Evolutionary conservation across 805 yeast species (phyloP).

Genomic region (Tetrapisispora namnaoensis): DNA sequence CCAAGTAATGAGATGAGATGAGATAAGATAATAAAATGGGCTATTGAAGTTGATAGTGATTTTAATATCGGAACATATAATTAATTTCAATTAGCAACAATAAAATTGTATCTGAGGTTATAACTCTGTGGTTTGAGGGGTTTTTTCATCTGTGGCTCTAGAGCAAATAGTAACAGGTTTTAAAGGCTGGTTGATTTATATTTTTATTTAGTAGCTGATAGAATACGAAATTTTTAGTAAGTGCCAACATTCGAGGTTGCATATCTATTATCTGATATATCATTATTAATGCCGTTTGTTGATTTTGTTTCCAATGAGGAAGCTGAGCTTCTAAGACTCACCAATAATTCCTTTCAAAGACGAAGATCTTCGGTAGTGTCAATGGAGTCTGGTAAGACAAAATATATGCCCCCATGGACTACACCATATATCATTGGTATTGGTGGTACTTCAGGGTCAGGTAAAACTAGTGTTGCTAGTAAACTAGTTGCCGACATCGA

Average conservation of each 20-base stretch:
- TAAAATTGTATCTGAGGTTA: no score
- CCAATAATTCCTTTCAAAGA: not conserved
- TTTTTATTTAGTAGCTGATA: no score
- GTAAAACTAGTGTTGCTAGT: slow-evolving; percentile 87
- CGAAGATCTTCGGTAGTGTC: slow-evolving; percentile 9
- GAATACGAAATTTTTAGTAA: no score
- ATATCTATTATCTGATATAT: no score
- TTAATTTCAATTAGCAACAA: no score
- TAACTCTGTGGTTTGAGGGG: no score
- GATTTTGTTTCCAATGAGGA: not conserved
- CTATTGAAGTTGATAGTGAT: no score
- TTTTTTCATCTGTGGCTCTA: no score
- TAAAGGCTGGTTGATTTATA: no score
- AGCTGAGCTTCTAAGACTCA: not conserved
- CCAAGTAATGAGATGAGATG: slow-evolving; percentile 1
- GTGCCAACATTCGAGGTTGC: no score
- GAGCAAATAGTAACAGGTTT: no score
- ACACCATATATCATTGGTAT: slow-evolving; percentile 81
- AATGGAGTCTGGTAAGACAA: slow-evolving; percentile 5
- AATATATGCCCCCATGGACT: slow-evolving; percentile 77
- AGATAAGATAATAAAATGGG: not conserved
- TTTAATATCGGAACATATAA: no score
- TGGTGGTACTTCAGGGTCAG: slow-evolving; percentile 83
- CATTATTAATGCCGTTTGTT: not conserved
- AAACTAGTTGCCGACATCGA: slow-evolving; percentile 65